Conservation (phyloP, 208 protist species). For the Vickermania spadyakhi region DNA sequence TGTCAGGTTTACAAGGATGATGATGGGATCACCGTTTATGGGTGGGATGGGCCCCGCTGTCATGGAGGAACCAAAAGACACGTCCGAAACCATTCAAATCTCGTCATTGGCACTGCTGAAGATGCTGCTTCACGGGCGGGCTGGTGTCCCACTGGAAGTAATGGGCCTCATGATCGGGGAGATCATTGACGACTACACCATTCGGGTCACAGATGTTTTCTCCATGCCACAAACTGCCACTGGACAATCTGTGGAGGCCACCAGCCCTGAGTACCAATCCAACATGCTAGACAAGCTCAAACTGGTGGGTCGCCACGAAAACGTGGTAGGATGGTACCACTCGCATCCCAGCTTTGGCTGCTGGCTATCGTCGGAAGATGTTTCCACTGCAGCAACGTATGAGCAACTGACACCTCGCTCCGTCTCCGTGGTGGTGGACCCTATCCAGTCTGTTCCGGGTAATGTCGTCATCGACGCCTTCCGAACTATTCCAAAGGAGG, state of each 20-base stretch:
- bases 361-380: slow-evolving; percentile 99
- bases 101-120: slow-evolving; percentile 99
- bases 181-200: slow-evolving; percentile 99
- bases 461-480: slow-evolving; percentile 99
- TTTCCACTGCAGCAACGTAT: slow-evolving; percentile 98
- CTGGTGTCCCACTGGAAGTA: slow-evolving; percentile 99
- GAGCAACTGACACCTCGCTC: slow-evolving; percentile 96
- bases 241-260: slow-evolving; percentile 98
- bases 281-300: slow-evolving; percentile 99
- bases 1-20: too few species aligned
- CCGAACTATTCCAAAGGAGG: slow-evolving; percentile 92
- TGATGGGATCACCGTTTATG: too few species aligned
- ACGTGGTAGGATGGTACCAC: slow-evolving; percentile 99
- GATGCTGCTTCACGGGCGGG: slow-evolving; percentile 99
- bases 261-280: slow-evolving; percentile 99
- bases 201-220: slow-evolving; percentile 98
- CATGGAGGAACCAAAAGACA: slow-evolving; percentile 88
- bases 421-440: slow-evolving; percentile 99
- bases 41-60: too few species aligned
- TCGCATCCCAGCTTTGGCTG: slow-evolving; percentile 99
- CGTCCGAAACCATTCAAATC: slow-evolving; percentile 98
- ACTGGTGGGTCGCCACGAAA: slow-evolving; percentile 97
- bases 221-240: slow-evolving; percentile 98
- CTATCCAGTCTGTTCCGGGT: slow-evolving; percentile 99
- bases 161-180: slow-evolving; percentile 99